A percentile compares a stretch with the other conserved stretches of the same genome.
Evolutionary conservation across 2,329 filamentous ascomycete genomes (phyloP).

Genomic region (Talaromyces islandicus): DNA sequence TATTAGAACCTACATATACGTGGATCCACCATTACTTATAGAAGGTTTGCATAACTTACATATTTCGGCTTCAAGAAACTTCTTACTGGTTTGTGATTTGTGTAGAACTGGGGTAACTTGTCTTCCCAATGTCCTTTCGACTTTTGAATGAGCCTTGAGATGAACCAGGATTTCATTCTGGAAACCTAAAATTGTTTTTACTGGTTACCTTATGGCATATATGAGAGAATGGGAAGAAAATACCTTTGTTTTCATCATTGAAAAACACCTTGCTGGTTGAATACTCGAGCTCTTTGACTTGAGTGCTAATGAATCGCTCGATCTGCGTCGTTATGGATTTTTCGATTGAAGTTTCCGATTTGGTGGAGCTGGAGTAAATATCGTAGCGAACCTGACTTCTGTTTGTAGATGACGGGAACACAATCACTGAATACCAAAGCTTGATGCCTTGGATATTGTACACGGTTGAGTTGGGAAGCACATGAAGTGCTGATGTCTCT

Average conservation of each 20-base stretch:
- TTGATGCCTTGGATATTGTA: slow-evolving; percentile 11
- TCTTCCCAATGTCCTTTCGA: slow-evolving; percentile 11
- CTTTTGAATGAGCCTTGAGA: slow-evolving; percentile 12
- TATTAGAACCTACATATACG: neutral
- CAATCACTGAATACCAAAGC: slow-evolving; percentile 20
- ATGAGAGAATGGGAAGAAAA: neutral
- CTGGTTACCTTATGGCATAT: neutral
- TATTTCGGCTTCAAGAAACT: slow-evolving; percentile 11
- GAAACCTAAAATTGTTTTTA: neutral
- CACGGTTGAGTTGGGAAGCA: slow-evolving; percentile 21
- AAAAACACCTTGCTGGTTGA: neutral
- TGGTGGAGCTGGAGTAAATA: slow-evolving; percentile 15
- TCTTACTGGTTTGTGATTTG: slow-evolving; percentile 4
- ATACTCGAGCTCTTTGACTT: slow-evolving; percentile 3
- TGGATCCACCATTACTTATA: neutral
- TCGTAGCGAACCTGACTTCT: slow-evolving; percentile 27
- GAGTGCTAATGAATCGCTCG: slow-evolving; percentile 2
- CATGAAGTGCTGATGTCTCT: neutral
- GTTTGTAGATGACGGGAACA: slow-evolving; percentile 20
- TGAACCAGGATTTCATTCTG: slow-evolving; percentile 11
- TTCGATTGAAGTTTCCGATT: neutral
- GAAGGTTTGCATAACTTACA: slow-evolving; percentile 3
- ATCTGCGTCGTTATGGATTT: slow-evolving; percentile 2
- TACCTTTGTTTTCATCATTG: slow-evolving; percentile 3
- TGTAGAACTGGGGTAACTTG: slow-evolving; percentile 11